These are phyloP conservation scores for Mucuna pruriens DNA, from an alignment of 306 rosid species.

Conservation along the genomic window DNA sequence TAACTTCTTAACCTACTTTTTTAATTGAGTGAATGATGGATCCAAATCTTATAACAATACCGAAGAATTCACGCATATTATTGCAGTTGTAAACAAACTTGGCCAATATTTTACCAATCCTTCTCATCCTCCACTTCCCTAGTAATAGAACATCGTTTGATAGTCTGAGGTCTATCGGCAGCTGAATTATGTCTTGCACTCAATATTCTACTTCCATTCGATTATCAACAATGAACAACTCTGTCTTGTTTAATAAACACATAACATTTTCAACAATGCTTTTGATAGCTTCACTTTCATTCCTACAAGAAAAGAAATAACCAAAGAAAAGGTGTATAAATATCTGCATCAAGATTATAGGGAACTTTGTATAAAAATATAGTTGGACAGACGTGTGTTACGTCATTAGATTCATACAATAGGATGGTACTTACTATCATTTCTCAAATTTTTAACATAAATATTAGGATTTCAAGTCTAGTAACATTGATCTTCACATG, in stretches of 20 bases:
- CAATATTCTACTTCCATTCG: background rate
- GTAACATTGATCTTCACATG: no score
- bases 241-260: background rate
- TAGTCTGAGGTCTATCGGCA: background rate
- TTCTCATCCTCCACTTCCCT: constrained; percentile 36
- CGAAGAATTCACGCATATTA: no score
- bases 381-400: background rate
- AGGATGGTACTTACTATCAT: background rate
- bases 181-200: background rate
- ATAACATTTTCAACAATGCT: background rate
- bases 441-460: no score
- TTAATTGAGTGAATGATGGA: no score
- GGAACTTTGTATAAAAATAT: background rate
- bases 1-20: no score
- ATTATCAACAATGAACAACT: background rate
- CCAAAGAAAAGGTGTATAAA: no score
- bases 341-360: background rate
- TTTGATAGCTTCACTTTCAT: background rate
- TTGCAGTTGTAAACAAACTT: no score
- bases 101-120: constrained; percentile 25
- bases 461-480: no score
- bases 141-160: background rate
- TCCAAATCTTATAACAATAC: no score
- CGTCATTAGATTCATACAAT: background rate
- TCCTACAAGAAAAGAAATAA: background rate